phyloP scores from a whole-genome alignment of 176 grass and related monocot species.

The Cocos nucifera region DNA sequence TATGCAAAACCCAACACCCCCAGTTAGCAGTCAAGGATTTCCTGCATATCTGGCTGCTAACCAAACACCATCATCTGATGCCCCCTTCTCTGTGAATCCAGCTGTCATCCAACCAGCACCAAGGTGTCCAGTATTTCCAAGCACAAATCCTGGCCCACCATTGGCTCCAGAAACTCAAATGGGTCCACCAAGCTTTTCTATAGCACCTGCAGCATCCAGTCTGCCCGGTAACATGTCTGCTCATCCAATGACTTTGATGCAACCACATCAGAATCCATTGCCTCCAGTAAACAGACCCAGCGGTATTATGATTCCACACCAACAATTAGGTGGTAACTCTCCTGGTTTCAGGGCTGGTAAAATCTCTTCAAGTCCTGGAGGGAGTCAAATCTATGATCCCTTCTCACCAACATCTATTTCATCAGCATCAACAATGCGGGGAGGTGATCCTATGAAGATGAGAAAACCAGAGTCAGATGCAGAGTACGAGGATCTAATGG shows the following conservation, averaged over 20 bases:
- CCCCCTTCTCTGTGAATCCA: conserved; percentile 27
- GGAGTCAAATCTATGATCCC: conserved; percentile 51
- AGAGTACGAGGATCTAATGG: conserved; percentile 66
- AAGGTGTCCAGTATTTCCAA: conserved; percentile 23
- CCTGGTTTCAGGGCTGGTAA: conserved; percentile 12
- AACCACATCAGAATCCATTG: conserved; percentile 26
- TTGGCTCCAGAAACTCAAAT: conserved; percentile 21
- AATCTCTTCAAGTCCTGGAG: conserved; percentile 13
- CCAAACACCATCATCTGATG: conserved; percentile 22
- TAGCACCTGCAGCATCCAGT: conserved; percentile 16
- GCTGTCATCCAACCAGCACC: conserved; percentile 10
- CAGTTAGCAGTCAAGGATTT: conserved; percentile 31
- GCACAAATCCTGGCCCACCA: neutral
- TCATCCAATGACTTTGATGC: conserved; percentile 26
- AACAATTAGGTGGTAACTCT: conserved; percentile 4
- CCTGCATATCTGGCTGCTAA: conserved; percentile 29
- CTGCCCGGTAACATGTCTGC: conserved; percentile 14
- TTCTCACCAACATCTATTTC: conserved; percentile 33
- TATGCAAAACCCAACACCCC: conserved; percentile 24
- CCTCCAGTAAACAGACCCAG: conserved; percentile 11
- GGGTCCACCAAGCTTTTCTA: conserved; percentile 17
- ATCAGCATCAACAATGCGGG: conserved; percentile 11
- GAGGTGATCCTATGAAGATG: conserved; percentile 7
- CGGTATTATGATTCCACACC: neutral
- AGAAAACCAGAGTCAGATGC: conserved; percentile 42